Conservation (phyloP, 2,329 filamentous ascomycete species). For the Colletotrichum endophyticum region DNA sequence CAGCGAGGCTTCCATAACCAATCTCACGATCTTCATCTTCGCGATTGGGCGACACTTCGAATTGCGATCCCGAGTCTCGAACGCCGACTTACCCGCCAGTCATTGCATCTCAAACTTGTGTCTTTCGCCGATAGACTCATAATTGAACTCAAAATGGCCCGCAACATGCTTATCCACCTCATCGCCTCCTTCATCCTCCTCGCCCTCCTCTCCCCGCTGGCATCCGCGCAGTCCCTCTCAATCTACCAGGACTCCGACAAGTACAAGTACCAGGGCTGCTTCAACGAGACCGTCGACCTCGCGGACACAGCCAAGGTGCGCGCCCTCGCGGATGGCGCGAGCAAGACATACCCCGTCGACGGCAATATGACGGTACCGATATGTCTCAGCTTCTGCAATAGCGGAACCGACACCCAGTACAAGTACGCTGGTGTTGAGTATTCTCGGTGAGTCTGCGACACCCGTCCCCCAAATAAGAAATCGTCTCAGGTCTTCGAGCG, state of each 20-base stretch:
- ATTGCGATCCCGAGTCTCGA: background rate
- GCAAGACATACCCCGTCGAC: slow-evolving; percentile 36
- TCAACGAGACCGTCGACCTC: slow-evolving; percentile 59
- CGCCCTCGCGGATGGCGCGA: slow-evolving; percentile 49
- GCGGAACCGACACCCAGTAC: slow-evolving; percentile 39
- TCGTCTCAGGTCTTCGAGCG: background rate
- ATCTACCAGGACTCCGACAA: slow-evolving; percentile 39
- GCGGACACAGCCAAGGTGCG: slow-evolving; percentile 42
- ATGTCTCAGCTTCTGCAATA: slow-evolving; percentile 58
- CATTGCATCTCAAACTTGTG: background rate
- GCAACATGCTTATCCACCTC: background rate
- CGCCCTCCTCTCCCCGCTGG: slow-evolving; percentile 17
- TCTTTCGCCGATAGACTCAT: background rate
- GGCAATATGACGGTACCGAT: slow-evolving; percentile 55
- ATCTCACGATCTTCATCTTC: background rate
- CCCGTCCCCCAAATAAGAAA: background rate
- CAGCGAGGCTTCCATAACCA: background rate
- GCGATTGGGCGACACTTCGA: background rate
- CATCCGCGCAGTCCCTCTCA: slow-evolving; percentile 23
- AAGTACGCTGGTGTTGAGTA: slow-evolving; percentile 62
- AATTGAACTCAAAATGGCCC: background rate
- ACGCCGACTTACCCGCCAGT: background rate
- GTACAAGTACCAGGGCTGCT: slow-evolving; percentile 63
- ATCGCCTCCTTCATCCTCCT: slow-evolving; percentile 18
- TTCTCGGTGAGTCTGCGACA: slow-evolving; percentile 38